Conservation (phyloP, 75 land plant species). For the Sequoiadendron giganteum region DNA sequence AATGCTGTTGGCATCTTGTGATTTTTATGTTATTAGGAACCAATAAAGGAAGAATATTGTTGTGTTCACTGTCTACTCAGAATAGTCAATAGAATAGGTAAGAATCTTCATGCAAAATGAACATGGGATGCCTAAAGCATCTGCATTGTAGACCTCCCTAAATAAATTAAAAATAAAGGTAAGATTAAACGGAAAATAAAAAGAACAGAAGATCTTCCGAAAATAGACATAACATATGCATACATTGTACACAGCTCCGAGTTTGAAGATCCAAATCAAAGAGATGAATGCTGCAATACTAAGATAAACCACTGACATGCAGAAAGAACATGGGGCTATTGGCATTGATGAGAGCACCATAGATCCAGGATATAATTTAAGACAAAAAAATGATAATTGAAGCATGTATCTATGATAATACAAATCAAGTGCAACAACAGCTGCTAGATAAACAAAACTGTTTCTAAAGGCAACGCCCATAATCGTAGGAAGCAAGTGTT, state of each 20-base stretch:
- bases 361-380: not conserved
- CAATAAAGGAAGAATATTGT: not conserved
- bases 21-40: not conserved
- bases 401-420: too few relatives aligned
- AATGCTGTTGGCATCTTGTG: not conserved
- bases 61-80: not conserved
- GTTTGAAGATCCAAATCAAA: not conserved
- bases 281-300: not conserved
- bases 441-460: not conserved
- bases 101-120: not conserved
- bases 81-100: not conserved
- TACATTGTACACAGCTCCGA: not conserved
- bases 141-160: too few relatives aligned
- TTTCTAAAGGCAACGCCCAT: not conserved
- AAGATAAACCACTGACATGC: not conserved
- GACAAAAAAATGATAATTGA: not conserved
- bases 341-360: not conserved
- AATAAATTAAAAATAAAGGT: not conserved
- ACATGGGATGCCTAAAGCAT: not conserved
- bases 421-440: not conserved
- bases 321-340: not conserved
- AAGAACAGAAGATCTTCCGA: not conserved
- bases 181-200: not conserved
- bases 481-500: not conserved
- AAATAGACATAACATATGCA: not conserved